phyloP scores from a whole-genome alignment of 352 stramenopile genomes.

The Globisporangium acanthophoron region DNA sequence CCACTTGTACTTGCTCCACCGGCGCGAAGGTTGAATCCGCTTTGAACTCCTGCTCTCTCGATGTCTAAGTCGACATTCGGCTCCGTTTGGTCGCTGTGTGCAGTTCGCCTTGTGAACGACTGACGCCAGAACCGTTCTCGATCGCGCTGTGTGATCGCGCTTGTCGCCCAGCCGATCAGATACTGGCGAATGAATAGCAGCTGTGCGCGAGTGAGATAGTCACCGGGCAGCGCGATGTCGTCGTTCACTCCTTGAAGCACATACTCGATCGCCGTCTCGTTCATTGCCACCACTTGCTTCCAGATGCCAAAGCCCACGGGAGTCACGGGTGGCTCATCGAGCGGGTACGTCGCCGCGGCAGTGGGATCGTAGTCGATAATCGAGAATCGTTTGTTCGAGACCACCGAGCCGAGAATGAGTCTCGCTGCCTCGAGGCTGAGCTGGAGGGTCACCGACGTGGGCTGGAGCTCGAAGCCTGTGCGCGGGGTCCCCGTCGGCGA shows the following conservation, averaged over 20 bases:
- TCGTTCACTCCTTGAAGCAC: slow-evolving; percentile 58
- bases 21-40: slow-evolving; percentile 41
- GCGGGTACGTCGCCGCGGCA: slow-evolving; percentile 15
- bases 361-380: slow-evolving; percentile 53
- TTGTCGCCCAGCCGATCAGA: slow-evolving; percentile 44
- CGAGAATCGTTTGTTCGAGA: slow-evolving; percentile 60
- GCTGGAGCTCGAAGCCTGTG: slow-evolving; percentile 59
- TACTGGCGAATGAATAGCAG: slow-evolving; percentile 56
- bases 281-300: slow-evolving; percentile 66
- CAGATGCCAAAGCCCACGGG: slow-evolving; percentile 64
- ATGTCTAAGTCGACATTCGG: slow-evolving; percentile 56
- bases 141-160: slow-evolving; percentile 39
- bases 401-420: slow-evolving; percentile 39
- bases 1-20: slow-evolving; percentile 20
- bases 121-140: slow-evolving; percentile 60
- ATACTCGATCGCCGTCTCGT: slow-evolving; percentile 48
- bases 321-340: slow-evolving; percentile 26
- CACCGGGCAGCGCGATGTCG: slow-evolving; percentile 34
- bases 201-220: slow-evolving; percentile 56
- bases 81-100: slow-evolving; percentile 37
- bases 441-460: slow-evolving; percentile 25
- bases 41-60: slow-evolving; percentile 38
- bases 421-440: slow-evolving; percentile 54
- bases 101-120: slow-evolving; percentile 33
- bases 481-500: slow-evolving; percentile 33